Evolutionary conservation across 305 asterid genomes (phyloP), one percentile per base, ranked within the genome.

Genomic region (Rubia peregrina): DNA sequence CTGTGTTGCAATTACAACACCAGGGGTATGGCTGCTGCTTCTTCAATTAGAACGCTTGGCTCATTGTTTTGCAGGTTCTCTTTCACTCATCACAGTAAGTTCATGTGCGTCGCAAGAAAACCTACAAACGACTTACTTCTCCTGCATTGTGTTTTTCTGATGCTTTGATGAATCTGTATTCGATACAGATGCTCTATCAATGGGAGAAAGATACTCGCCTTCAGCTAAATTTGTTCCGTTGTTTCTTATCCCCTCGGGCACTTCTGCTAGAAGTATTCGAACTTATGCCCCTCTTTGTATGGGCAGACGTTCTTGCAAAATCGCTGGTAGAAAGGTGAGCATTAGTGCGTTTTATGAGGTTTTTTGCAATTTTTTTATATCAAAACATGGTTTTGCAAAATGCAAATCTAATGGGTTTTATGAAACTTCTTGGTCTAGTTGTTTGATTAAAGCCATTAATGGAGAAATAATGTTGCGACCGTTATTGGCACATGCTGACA

Each of bases 261-360:
- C 68, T 73, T 79, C 76, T 2, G 75, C 66, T 48, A 80, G 95
- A 80, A 83, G 82, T 71, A 85, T 92, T 78, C 85, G 87, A 72
- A 88, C 96, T 77, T 80, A 62, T 76, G 70, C 82, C 70, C 88
- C 87, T 43, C 80, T 90, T 65, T 86, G 85, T 87, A 92, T 92
- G 98, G 96, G 98, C 48, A 81, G 98, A 71, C 94, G 95, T 65
- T 90, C 96, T 74, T 76, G 88, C 81, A 92, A 92, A 83, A 90
- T 92, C 81, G 98, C 96, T 68, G 92, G 93, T 65, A 85, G 98
- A 83, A 92, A 92, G 96, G 97, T 90, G 78, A 22, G 38, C 14
- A 75, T 16, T 46, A 40, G 11, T 49, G 70, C 30, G 6, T 30
- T 12, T 57, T n/a, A 7, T 24, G 5, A 26, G 48, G 7, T 11